Evolutionary conservation across 2,329 filamentous ascomycete genomes (phyloP).

Genomic region (Trichoderma sp.): DNA sequence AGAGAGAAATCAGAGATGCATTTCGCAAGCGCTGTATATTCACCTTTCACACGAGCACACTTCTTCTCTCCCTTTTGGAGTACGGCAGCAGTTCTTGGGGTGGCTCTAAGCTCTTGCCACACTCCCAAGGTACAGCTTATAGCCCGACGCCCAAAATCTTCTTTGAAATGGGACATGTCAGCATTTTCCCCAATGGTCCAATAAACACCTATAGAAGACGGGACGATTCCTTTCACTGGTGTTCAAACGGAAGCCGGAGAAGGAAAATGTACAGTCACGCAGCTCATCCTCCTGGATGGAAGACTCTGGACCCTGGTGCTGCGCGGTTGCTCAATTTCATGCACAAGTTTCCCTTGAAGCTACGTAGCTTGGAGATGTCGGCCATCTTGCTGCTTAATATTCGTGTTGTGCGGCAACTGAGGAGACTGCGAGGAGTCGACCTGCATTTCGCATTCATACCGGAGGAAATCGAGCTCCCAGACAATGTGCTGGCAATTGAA

Average conservation of each 20-base stretch:
- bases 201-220: not conserved
- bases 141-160: not conserved
- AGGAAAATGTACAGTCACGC: not conserved
- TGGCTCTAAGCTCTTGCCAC: not conserved
- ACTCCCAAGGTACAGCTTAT: not conserved
- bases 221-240: not conserved
- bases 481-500: not conserved
- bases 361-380: not conserved
- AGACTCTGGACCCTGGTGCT: not conserved
- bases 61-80: not conserved
- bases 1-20: not conserved
- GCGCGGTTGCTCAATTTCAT: not conserved
- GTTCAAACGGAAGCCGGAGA: not conserved
- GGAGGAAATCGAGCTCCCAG: not conserved
- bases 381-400: not conserved
- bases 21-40: not conserved
- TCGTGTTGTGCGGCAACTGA: not conserved
- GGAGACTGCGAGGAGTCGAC: not conserved
- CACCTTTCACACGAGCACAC: not conserved
- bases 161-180: not conserved
- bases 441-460: not conserved
- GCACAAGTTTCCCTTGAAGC: not conserved
- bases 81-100: not conserved
- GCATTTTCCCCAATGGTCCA: not conserved
- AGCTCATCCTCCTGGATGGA: not conserved